Evolutionary conservation across 192 early-diverging fungal genomes (phyloP), one percentile per base, ranked within the genome.

Genomic region (Dispira simplex): DNA sequence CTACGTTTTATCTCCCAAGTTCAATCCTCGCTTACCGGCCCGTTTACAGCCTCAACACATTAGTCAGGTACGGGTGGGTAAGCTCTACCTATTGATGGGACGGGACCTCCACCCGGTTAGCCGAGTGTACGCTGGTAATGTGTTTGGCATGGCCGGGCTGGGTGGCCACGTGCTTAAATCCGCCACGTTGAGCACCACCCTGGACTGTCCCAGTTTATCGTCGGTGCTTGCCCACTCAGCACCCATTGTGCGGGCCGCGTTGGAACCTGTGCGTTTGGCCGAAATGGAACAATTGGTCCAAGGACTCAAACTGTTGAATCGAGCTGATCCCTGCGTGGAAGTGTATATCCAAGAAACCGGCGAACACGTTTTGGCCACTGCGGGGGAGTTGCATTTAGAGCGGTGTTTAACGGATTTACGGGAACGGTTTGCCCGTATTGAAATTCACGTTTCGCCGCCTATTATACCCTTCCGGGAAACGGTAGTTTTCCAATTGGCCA

Each of bases 381-480:
- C 97, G 11, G 97, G 97, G 44, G 97, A 98, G 75, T 76, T 99
- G 32, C 97, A 99, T 76, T 71, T 97, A 63, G 94, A 97, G 77
- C 81, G 97, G 14, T 98, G 95, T 66, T 72, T 99, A 62, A 89
- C 87, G 46, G 97, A 99, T 73, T 73, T 99, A 45, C 77, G 85
- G 64, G 97, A 98, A 70, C 76, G 90, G 10, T 99, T 92, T 77
- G 97, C 95, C 3, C 85, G 85, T 69, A 91, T 91, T 62, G 89
- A 92, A 47, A 93, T 99, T 64, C 87, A 93, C 66, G 91, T 89
- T 16, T 96, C 93, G 10, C 83, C 84, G 62, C 95, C 97, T 0
- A 90, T 99, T 69, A 95, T 99, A 2, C 94, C 95, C 44, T 99
- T 94, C 76, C 83, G 93, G 54, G 97, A 99, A 73, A 92, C 90